Evolutionary conservation across 371 early-diverging fungal genomes (phyloP), one percentile per base, ranked within the genome.

Genomic region (Mortierella sp.): DNA sequence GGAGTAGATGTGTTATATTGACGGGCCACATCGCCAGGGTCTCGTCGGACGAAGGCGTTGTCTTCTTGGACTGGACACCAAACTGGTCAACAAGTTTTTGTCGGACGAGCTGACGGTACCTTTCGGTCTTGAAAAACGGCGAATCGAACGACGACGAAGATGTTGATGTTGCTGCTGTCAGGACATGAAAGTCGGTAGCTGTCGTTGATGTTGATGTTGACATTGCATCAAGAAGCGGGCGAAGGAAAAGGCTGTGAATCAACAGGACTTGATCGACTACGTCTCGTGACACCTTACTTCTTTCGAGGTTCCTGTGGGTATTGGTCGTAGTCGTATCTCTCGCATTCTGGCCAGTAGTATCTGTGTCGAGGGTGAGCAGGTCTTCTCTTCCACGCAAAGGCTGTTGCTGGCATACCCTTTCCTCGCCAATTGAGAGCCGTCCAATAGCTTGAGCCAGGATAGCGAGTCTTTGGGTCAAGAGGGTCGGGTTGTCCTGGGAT

Each of bases 361-460:
- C 24, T 28, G 42, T 54, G 54, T 72, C 73, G 31, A 78, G 45
- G 28, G 60, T 47, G 16, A 73, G 63, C 48, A 73, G 52, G 14
- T 68, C 57, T 31, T 1, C 47, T 54, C 9, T 11, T 74, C 55
- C 44, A 26, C n/a, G 48, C 10, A 13, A 16, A 16, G 60, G 60
- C 5, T 31, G 60, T 16, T 31, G 31, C 48, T 48, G 48, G 14
- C 14, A 1, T 9, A 24, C 28, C 14, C 24, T 65, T 11, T 34
- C 31, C 19, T 63, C 72, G 16, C 68, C 65, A 48, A 78, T 76
- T 7, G 76, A 79, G 21, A 83, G 77, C 47, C 76, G 80, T 44
- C 74, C 83, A 3, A 77, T 57, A 6, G 79, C 83, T 9, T 76
- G 83, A 8, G 74, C 74, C 38, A 83, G 74, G 47, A 83, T 83